These are phyloP conservation scores for Septoria petroselini DNA, from an alignment of 2,329 filamentous ascomycete species.

Conservation along the genomic window DNA sequence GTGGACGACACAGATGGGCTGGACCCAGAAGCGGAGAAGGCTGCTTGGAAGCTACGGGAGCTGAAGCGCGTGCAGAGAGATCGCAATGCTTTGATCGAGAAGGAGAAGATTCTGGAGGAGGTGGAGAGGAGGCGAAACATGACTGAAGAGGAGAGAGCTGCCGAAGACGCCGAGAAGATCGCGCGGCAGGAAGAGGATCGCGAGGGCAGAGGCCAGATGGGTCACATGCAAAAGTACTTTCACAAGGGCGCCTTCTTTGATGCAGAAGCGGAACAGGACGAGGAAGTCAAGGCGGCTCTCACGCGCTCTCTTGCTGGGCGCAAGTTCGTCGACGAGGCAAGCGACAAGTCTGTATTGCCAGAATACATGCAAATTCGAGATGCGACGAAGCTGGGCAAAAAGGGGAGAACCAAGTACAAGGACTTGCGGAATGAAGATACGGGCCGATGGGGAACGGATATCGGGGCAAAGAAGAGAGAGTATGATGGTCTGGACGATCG, in stretches of 20 bases:
- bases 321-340: constrained; percentile 76
- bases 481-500: constrained; percentile 59
- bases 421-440: constrained; percentile 90
- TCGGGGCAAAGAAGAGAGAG: constrained; percentile 52
- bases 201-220: constrained; percentile 73
- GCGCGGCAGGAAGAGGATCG: constrained; percentile 73
- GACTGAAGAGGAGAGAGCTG: constrained; percentile 77
- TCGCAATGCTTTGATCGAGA: constrained; percentile 69
- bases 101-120: constrained; percentile 82
- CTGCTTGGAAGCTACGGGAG: constrained; percentile 92
- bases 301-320: constrained; percentile 83
- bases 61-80: constrained; percentile 84
- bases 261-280: constrained; percentile 57
- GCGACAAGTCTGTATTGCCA: constrained; percentile 77
- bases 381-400: constrained; percentile 89
- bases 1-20: constrained; percentile 86
- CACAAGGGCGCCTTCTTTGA: constrained; percentile 96
- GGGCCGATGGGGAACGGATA: constrained; percentile 69
- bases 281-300: constrained; percentile 72
- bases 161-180: constrained; percentile 77
- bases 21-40: constrained; percentile 82
- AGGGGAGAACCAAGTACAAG: constrained; percentile 84
- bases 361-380: constrained; percentile 91
- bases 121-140: constrained; percentile 83
- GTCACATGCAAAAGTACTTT: constrained; percentile 92